phyloP scores from a whole-genome alignment of 2,329 filamentous ascomycete species.

The Colletotrichum truncatum region DNA sequence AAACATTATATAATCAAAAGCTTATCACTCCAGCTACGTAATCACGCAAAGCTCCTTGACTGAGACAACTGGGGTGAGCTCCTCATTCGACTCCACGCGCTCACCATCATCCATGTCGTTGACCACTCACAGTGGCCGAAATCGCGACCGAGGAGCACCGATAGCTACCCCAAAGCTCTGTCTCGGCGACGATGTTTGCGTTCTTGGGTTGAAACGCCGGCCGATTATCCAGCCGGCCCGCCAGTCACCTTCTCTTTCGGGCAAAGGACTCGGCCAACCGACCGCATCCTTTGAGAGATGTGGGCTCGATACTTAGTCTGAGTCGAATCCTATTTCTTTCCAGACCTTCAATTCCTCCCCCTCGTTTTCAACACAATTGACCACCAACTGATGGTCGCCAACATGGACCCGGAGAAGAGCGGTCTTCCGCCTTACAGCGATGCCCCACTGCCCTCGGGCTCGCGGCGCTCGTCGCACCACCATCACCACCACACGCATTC shows the following conservation, averaged over 20 bases:
- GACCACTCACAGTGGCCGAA: constrained; percentile 26
- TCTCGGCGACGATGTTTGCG: constrained; percentile 12
- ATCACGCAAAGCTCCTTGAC: constrained; percentile 6
- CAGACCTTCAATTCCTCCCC: background rate
- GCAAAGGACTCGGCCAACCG: constrained; percentile 6
- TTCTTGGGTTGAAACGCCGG: constrained; percentile 21
- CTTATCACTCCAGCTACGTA: constrained; percentile 25
- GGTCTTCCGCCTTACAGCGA: constrained; percentile 56
- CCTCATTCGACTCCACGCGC: constrained; percentile 28
- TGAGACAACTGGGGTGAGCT: constrained; percentile 19
- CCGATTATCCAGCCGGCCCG: constrained; percentile 22
- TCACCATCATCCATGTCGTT: constrained; percentile 27
- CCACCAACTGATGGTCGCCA: background rate
- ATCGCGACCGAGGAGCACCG: constrained; percentile 21
- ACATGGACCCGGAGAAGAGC: constrained; percentile 46
- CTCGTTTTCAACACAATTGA: background rate
- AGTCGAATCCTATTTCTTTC: background rate
- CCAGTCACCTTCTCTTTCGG: constrained; percentile 26
- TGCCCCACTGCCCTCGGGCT: constrained; percentile 36
- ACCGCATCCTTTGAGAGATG: constrained; percentile 4
- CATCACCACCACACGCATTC: background rate
- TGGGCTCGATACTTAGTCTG: background rate
- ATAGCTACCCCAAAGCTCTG: constrained; percentile 11
- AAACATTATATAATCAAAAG: constrained; percentile 4
- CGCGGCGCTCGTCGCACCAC: background rate